Evolutionary conservation across 2,329 filamentous ascomycete genomes (phyloP), one percentile per base, ranked within the genome.

Genomic region (Pleomassaria siparia): DNA sequence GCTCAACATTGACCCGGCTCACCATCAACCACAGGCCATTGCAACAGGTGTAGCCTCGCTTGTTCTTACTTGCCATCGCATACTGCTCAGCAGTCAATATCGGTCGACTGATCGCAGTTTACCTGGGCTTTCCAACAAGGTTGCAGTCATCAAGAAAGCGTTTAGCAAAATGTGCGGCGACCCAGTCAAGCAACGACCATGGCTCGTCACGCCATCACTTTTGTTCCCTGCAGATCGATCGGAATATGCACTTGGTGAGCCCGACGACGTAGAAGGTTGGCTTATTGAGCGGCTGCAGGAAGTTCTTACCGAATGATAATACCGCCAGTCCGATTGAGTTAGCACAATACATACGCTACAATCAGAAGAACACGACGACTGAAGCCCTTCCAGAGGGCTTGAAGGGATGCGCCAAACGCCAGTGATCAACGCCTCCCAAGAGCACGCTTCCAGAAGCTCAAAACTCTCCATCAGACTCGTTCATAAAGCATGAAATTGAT

Each of bases 131-230:
- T 12, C 28, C 11, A 40, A 22, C 24, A 24, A 26, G 21, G n/a
- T 16, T 26, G 37, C 37, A 10, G 29, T 43, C 16, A 32, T 43
- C 40, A 32, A 43, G 25, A 29, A 32, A 32, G 28, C 21, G 4
- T 43, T 43, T 18, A n/a, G 16, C 4, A 18, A 32, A 4, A 43
- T 43, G 40, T 43, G 40, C 24, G 40, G 25, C 5, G 40, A 25
- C 12, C 39, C 30, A 32, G 28, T 9, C 9, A 43, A 32, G 25
- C 40, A 24, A 20, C 26, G 26, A 15, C 40, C 40, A 7, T 32
- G n/a, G 24, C 40, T 30, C 24, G 40, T 43, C n/a, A 43, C 28
- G 13, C 40, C 40, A 10, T 43, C 25, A n/a, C 22, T 43, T 16
- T 8, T 43, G 16, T 43, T 43, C 15, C 40, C 40, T 5, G 10